Percentiles rank a stretch among this genome's conserved stretches.
Evolutionary conservation across 495 filamentous ascomycete genomes (phyloP).

Genomic region (Pyronema omphalodes): DNA sequence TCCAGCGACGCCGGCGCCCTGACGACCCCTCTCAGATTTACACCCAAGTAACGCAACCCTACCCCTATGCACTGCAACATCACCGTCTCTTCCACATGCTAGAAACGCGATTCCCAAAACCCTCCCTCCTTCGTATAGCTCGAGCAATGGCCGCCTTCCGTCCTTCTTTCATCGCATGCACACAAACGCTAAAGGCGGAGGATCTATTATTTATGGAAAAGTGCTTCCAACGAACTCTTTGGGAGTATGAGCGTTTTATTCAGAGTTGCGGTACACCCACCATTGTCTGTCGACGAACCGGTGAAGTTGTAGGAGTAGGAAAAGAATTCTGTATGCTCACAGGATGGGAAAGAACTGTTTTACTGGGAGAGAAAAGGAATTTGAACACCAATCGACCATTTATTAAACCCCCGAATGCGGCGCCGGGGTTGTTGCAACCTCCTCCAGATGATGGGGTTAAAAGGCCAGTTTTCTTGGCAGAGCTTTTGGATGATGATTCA

Average conservation of each 20-base stretch:
- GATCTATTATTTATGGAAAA: conserved; percentile 97
- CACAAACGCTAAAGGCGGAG: conserved; percentile 58
- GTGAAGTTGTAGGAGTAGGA: conserved; percentile 77
- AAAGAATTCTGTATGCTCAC: conserved; percentile 91
- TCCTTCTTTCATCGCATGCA: conserved; percentile 79
- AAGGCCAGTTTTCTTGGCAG: conserved; percentile 73
- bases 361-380: conserved; percentile 76
- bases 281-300: conserved; percentile 77
- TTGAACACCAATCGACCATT: conserved; percentile 55
- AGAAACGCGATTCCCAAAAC: conserved; percentile 50
- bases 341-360: conserved; percentile 81
- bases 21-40: conserved; percentile 75
- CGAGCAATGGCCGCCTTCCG: conserved; percentile 76
- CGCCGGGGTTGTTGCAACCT: not conserved
- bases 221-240: conserved; percentile 79
- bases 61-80: conserved; percentile 75
- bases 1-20: conserved; percentile 36
- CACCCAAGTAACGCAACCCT: conserved; percentile 69
- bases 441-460: conserved; percentile 18
- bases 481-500: conserved; percentile 82
- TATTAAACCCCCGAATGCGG: conserved; percentile 15
- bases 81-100: conserved; percentile 74
- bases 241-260: conserved; percentile 84
- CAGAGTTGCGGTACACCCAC: conserved; percentile 72
- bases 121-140: conserved; percentile 58